Percentiles rank a stretch among this genome's conserved stretches.
These are phyloP conservation scores for Eremothecium cymbalariae DNA, from an alignment of 1,139 yeast species.

Conservation along the genomic window DNA sequence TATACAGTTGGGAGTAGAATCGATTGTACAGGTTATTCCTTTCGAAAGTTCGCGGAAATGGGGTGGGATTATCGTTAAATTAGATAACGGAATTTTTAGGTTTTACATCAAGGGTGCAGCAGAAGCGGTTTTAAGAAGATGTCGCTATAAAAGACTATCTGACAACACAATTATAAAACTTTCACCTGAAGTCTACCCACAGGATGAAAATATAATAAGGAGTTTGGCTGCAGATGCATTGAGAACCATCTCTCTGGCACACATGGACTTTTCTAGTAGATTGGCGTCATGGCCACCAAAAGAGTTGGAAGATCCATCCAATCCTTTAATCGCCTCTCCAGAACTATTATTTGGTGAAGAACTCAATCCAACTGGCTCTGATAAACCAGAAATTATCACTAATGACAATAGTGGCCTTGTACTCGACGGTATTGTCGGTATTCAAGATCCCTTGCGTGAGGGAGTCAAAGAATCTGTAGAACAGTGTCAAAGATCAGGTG, in stretches of 20 bases:
- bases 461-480: conserved; percentile 88
- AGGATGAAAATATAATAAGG: conserved; percentile 43
- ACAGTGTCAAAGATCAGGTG: conserved; percentile 85
- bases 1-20: conserved; percentile 26
- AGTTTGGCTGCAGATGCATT: conserved; percentile 67
- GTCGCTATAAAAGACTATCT: conserved; percentile 37
- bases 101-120: conserved; percentile 89
- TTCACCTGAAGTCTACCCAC: conserved; percentile 23
- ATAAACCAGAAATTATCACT: conserved; percentile 16
- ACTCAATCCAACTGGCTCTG: conserved; percentile 13
- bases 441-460: conserved; percentile 85
- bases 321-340: conserved; percentile 41
- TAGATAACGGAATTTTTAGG: conserved; percentile 42
- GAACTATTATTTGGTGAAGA: conserved; percentile 37
- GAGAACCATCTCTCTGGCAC: conserved; percentile 80
- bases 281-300: conserved; percentile 58
- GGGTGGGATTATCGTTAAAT: conserved; percentile 69
- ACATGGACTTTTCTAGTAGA: conserved; percentile 54
- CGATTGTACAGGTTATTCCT: conserved; percentile 67
- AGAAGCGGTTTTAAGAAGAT: conserved; percentile 64
- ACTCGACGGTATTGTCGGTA: conserved; percentile 75
- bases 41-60: conserved; percentile 91
- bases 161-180: conserved; percentile 31
- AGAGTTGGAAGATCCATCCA: conserved; percentile 31
- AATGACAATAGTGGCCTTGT: conserved; percentile 35